A percentile compares a stretch with the other conserved stretches of the same genome.
Evolutionary conservation across 805 yeast species (phyloP).

Genomic region (Metschnikowia cerradonensis): DNA sequence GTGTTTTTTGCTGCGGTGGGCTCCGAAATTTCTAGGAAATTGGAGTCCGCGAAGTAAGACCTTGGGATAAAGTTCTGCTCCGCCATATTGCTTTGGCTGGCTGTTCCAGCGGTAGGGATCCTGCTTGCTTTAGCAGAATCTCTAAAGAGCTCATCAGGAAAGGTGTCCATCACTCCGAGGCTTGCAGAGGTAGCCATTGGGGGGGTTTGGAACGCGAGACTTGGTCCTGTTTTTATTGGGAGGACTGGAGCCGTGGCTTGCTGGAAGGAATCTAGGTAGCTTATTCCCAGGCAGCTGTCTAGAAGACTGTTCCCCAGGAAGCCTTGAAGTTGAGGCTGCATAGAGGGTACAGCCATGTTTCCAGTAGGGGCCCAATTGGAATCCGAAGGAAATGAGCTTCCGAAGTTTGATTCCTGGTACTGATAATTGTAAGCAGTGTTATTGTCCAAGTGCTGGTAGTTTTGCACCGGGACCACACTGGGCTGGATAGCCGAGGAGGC

Average conservation of each 20-base stretch:
- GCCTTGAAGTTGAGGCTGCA: not conserved
- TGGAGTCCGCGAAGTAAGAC: not conserved
- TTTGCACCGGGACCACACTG: no score
- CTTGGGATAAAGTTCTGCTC: not conserved
- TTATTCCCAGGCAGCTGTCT: not conserved
- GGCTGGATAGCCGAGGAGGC: no score
- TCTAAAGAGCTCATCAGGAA: not conserved
- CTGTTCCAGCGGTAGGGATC: not conserved
- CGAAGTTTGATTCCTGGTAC: not conserved
- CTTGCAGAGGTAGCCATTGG: not conserved
- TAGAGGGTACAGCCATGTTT: not conserved
- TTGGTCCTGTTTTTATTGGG: not conserved
- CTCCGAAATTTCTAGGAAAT: not conserved
- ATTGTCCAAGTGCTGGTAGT: not conserved
- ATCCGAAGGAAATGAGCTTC: not conserved
- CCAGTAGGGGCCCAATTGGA: not conserved
- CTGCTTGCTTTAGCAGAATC: not conserved
- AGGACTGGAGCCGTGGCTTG: not conserved
- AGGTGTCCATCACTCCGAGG: not conserved
- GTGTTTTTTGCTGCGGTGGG: no score
- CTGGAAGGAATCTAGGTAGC: not conserved
- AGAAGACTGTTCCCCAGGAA: not conserved
- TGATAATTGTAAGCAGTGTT: not conserved
- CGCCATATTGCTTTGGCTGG: no score
- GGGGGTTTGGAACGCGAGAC: not conserved